These are phyloP conservation scores for Alternaria gaisen DNA, from an alignment of 2,329 filamentous ascomycete species.

Conservation along the genomic window DNA sequence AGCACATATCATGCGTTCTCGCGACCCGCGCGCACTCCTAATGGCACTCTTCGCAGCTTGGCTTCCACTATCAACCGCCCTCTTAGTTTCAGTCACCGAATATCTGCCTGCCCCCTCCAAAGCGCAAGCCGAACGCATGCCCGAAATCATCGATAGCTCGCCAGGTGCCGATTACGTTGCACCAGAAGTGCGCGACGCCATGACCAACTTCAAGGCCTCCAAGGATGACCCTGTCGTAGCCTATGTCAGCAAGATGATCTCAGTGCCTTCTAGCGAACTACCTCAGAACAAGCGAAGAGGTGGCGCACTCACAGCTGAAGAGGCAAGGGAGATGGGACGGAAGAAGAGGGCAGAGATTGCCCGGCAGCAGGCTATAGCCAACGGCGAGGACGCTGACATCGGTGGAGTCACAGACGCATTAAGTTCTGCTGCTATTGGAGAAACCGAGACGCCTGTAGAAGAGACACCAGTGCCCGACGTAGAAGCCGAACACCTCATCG, in stretches of 20 bases:
- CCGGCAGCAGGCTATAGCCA: slow-evolving; percentile 71
- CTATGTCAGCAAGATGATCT: slow-evolving; percentile 98
- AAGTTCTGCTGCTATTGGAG: slow-evolving; percentile 65
- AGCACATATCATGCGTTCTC: slow-evolving; percentile 82
- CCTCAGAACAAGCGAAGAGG: slow-evolving; percentile 80
- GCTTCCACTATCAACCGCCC: slow-evolving; percentile 90
- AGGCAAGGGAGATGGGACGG: slow-evolving; percentile 85
- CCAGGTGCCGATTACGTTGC: slow-evolving; percentile 79
- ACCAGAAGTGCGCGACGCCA: slow-evolving; percentile 75
- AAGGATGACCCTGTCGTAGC: slow-evolving; percentile 82
- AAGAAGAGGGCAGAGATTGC: slow-evolving; percentile 91
- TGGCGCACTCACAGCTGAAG: slow-evolving; percentile 80
- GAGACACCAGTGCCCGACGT: slow-evolving; percentile 62
- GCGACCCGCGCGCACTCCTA: slow-evolving; percentile 83
- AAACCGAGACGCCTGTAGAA: slow-evolving; percentile 44
- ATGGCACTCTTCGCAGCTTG: slow-evolving; percentile 88
- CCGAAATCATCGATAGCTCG: slow-evolving; percentile 78
- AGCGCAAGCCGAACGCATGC: slow-evolving; percentile 83
- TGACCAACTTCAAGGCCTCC: slow-evolving; percentile 78
- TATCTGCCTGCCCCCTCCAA: slow-evolving; percentile 83
- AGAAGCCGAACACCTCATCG: slow-evolving; percentile 88
- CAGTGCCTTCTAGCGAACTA: slow-evolving; percentile 89
- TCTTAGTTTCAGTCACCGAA: slow-evolving; percentile 93
- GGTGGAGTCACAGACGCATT: slow-evolving; percentile 67
- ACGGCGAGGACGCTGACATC: slow-evolving; percentile 56